Base-by-base conservation (phyloP, 768 basidiomycete genomes). In the Pleurotus eryngii region DNA sequence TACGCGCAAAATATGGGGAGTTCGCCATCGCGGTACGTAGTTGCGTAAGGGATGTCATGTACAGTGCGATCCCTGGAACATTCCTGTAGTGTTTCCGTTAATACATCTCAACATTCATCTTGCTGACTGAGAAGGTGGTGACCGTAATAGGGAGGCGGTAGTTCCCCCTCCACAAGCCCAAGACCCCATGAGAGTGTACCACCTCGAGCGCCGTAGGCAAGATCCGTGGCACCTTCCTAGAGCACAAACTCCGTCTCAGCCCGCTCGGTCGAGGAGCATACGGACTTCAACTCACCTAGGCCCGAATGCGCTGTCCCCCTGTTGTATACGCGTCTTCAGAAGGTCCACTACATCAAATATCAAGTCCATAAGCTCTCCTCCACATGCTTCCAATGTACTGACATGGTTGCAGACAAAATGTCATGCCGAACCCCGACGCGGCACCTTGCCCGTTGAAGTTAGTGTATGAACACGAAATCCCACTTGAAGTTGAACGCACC, bases 101-200 rank as follows among this genome's bases (percentile, higher is more conserved):
- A 37, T 8, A 50, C 30, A 11, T 49, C 45, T 20, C 39, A 43
- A 35, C 39, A 46, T 30, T 8, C 9, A 46, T 54, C 11, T 9
- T 14, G n/a, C 39, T 15, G 12, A 53, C 38, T 11, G 39, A 37
- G 38, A 26, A 15, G 9, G 57, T n/a, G 58, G 71, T 18, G 62
- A 84, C 93, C 94, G 79, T 17, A 83, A 70, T 11, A 97, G 74
- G 1, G 94, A 92, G 5, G 94, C 87, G 5, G 77, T 73, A 0
- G 95, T 96, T 96, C 7, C 95, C 95, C 55, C 92, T 78, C 95
- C 95, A 98, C 27, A 97, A 76, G 0, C 92, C 93, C 35, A 66
- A 59, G 11, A 85, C 57, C 2, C 95, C 95, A 54, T 87, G 78
- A 3, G 79, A 73, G 26, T 74, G 65, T 20, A 93, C 63, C 5